A percentile compares a stretch with the other conserved stretches of the same genome.
Conservation (phyloP, 148 eudicot genomes). For the Polygonum maritimum region DNA sequence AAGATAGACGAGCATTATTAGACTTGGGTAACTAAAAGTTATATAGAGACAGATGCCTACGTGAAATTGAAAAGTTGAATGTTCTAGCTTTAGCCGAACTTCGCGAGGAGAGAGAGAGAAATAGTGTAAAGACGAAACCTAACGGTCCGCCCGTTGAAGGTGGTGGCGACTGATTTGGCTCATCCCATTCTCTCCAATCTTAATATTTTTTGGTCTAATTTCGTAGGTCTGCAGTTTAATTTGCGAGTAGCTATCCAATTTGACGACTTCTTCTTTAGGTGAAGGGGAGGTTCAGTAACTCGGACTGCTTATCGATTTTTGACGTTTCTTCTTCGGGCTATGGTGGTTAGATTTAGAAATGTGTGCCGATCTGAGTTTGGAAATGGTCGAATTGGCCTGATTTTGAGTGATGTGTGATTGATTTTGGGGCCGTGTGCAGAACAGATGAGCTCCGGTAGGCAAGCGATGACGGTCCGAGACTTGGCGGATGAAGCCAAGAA, state of each 20-base stretch:
- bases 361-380: neutral
- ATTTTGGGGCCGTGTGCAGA: neutral
- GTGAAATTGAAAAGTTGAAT: neutral
- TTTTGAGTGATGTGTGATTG: constrained; percentile 9
- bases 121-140: constrained; percentile 13
- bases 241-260: neutral
- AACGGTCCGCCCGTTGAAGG: constrained; percentile 22
- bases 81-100: neutral
- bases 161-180: constrained; percentile 2
- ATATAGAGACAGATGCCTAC: neutral
- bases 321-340: neutral
- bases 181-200: neutral
- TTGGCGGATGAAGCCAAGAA: constrained; percentile 82
- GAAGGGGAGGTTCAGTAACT: neutral
- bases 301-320: neutral
- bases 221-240: neutral
- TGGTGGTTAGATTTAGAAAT: neutral
- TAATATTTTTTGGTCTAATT: neutral
- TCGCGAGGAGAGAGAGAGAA: constrained; percentile 16
- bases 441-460: constrained; percentile 47
- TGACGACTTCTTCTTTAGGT: neutral
- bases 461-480: constrained; percentile 46
- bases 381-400: neutral
- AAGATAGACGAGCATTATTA: too few species aligned
- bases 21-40: too few species aligned